Conservation (phyloP, 176 grass and related monocot genomes). For the Lolium multiflorum region DNA sequence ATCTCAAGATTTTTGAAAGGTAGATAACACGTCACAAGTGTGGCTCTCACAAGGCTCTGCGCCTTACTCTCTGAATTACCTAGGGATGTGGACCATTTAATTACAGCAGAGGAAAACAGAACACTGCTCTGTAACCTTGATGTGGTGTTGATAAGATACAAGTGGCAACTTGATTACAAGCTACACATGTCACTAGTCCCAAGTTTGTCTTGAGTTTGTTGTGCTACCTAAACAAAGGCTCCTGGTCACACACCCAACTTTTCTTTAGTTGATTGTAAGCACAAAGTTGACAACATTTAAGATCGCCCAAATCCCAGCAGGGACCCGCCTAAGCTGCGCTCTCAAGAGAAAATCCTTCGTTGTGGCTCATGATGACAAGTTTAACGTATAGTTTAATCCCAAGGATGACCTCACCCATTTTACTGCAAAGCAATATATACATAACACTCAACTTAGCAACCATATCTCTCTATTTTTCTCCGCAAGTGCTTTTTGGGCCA, state of each 20-base stretch:
- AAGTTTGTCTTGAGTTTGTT: constrained; percentile 45
- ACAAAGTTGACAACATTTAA: constrained; percentile 87
- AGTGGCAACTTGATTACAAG: constrained; percentile 46
- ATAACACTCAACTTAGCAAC: constrained; percentile 62
- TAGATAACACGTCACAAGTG: constrained; percentile 13
- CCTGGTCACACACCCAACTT: constrained; percentile 53
- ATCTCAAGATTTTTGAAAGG: constrained; percentile 40
- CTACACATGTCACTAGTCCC: constrained; percentile 45
- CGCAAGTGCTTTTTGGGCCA: constrained; percentile 61
- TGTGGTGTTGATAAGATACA: constrained; percentile 42
- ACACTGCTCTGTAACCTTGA: constrained; percentile 37
- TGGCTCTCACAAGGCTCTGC: constrained; percentile 20
- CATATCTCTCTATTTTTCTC: constrained; percentile 61
- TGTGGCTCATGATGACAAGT: constrained; percentile 75
- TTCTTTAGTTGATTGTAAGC: constrained; percentile 72
- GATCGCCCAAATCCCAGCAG: constrained; percentile 79
- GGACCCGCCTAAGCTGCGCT: constrained; percentile 81
- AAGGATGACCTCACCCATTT: constrained; percentile 79
- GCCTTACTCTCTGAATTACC: constrained; percentile 27
- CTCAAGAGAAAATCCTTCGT: constrained; percentile 75
- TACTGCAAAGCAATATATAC: constrained; percentile 40
- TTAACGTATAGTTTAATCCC: constrained; percentile 59
- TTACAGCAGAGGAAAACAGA: constrained; percentile 32
- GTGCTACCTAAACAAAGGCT: constrained; percentile 46
- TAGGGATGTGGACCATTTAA: constrained; percentile 42